Base-by-base conservation (phyloP, 495 filamentous ascomycete species). In the Lasiosphaeris hirsuta region DNA sequence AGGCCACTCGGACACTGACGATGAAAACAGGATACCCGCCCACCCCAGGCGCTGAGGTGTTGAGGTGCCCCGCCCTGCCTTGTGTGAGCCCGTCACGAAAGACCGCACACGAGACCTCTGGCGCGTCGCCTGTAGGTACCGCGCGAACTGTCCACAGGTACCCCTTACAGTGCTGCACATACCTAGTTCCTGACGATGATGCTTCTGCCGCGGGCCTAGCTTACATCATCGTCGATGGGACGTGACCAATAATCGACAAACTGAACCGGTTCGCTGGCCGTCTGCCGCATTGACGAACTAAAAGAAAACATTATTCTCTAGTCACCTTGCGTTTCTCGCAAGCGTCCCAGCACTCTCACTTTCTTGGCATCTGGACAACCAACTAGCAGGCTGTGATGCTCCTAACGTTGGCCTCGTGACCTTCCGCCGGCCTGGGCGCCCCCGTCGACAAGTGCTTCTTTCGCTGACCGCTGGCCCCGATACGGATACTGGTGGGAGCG, bases 331-430 rank as follows among this genome's bases (percentile, higher is more conserved):
- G 56, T 54, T 15, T 30, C 46, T 33, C 33, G 9, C 36, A 34
- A 38, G 49, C 49, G 15, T 40, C 40, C 40, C 35, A 51, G 49
- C 49, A 51, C 49, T 51, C 35, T 51, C 49, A 36, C 49, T 39
- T 30, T 19, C 49, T 40, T 51, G 49, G 49, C 49, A 14, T 10
- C 1, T 23, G 10, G 43, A 6, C 43, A 3, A 10, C 13, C 9
- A 10, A 46, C 18, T 1, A 14, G 43, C 17, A n/a, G 43, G 43
- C 17, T 17, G 17, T 17, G 43, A 15, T 14, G 17, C 19, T 39
- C 36, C 50, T 5, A 19, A 38, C 19, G 23, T 19, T 56, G 61
- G 35, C 66, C 66, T 60, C 66, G 63, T 69, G 66, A 69, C 61
- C 54, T 54, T 56, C 60, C 53, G 11, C 48, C 54, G 55, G 55